phyloP scores from a whole-genome alignment of 2,329 filamentous ascomycete species.

The Botrytis tulipae region DNA sequence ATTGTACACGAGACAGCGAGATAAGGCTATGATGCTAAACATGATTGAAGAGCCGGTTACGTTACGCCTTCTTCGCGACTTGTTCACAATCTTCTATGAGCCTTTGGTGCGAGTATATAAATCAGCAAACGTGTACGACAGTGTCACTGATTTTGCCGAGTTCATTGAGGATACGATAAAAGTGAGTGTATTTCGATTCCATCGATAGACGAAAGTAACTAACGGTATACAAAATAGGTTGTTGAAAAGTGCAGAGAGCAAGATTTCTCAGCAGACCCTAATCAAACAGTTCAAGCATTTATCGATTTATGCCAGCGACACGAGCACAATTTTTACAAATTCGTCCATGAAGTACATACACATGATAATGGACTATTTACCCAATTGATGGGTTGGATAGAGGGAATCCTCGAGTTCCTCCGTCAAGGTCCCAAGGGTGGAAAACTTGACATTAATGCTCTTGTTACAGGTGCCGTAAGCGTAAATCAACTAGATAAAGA shows the following conservation, averaged over 20 bases:
- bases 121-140: conserved; percentile 96
- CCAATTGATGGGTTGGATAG: conserved; percentile 95
- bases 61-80: conserved; percentile 88
- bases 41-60: conserved; percentile 98
- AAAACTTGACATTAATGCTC: conserved; percentile 88
- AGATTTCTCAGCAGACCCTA: conserved; percentile 91
- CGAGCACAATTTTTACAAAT: conserved; percentile 97
- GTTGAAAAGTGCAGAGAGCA: conserved; percentile 65
- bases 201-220: conserved; percentile 18
- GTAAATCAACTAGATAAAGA: conserved; percentile 66
- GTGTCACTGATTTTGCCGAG: conserved; percentile 90
- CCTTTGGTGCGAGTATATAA: conserved; percentile 97
- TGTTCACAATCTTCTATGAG: conserved; percentile 99
- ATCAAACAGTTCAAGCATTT: conserved; percentile 96
- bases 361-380: conserved; percentile 97
- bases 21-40: conserved; percentile 95
- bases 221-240: conserved; percentile 46
- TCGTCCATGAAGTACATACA: conserved; percentile 94
- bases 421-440: conserved; percentile 82
- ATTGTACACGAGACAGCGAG: conserved; percentile 82
- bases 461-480: conserved; percentile 78
- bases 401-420: conserved; percentile 90
- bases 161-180: conserved; percentile 93
- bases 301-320: conserved; percentile 95
- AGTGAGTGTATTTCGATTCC: conserved; percentile 46